These are phyloP conservation scores for Trichosporon asahii DNA, from an alignment of 1,284 basidiomycete species.

Conservation along the genomic window DNA sequence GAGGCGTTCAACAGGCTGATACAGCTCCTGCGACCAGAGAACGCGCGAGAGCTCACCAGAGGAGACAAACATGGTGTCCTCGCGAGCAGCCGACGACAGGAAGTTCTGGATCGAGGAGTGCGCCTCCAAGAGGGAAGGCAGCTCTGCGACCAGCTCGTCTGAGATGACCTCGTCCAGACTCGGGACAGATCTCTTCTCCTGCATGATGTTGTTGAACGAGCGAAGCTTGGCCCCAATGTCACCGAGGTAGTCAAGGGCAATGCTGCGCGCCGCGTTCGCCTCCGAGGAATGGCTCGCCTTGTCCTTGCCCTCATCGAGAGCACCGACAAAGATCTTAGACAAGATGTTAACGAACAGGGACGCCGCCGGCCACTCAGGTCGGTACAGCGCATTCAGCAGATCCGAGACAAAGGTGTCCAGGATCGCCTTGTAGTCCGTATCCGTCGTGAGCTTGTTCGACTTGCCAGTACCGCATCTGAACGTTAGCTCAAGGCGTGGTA, in stretches of 20 bases:
- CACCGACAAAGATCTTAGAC: conserved; percentile 75
- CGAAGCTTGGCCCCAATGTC: conserved; percentile 81
- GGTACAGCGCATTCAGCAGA: conserved; percentile 79
- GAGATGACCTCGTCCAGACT: conserved; percentile 70
- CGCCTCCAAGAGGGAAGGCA: conserved; percentile 58
- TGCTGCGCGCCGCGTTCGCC: conserved; percentile 73
- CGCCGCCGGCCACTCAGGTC: conserved; percentile 96
- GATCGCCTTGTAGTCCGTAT: conserved; percentile 83
- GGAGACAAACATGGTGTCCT: conserved; percentile 38
- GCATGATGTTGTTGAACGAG: conserved; percentile 48
- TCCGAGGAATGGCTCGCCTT: conserved; percentile 55
- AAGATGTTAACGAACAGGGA: conserved; percentile 71
- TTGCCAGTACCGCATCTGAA: conserved; percentile 56
- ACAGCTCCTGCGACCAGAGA: conserved; percentile 43
- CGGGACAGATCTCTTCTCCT: conserved; percentile 34
- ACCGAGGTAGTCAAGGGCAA: conserved; percentile 89
- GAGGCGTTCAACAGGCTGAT: conserved; percentile 29
- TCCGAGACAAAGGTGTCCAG: conserved; percentile 88
- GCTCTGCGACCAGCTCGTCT: conserved; percentile 56
- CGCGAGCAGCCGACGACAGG: conserved; percentile 30
- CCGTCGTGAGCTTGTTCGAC: conserved; percentile 77
- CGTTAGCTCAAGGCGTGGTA: background rate
- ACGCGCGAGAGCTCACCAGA: conserved; percentile 37
- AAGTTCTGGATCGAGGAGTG: conserved; percentile 56
- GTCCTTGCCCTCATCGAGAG: conserved; percentile 77